Evolutionary conservation across 108 stramenopile species (phyloP).

Genomic region (Nannochloropsis granulata): DNA sequence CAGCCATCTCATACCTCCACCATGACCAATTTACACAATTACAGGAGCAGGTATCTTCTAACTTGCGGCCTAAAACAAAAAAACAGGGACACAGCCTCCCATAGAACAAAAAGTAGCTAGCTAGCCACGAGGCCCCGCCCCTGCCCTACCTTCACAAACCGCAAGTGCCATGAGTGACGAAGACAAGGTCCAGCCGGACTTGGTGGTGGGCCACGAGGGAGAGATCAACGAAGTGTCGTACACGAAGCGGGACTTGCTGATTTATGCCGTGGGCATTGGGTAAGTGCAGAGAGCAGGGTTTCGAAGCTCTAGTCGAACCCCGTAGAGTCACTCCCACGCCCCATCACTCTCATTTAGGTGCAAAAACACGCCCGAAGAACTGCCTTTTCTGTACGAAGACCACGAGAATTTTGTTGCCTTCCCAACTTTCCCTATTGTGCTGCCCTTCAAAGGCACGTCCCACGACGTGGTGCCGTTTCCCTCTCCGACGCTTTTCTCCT

Average conservation of each 20-base stretch:
- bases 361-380: background rate
- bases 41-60: no score
- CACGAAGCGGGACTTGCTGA: conserved; percentile 23
- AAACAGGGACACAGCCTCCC: no score
- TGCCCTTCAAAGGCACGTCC: conserved; percentile 27
- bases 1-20: no score
- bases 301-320: background rate
- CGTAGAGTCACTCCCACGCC: background rate
- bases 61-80: no score
- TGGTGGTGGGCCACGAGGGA: background rate
- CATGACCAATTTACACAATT: no score
- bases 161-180: background rate
- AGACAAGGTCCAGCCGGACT: background rate
- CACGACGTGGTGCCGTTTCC: conserved; percentile 32
- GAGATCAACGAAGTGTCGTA: conserved; percentile 2
- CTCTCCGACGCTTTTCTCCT: background rate
- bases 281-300: background rate
- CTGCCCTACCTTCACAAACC: no score
- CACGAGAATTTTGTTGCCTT: conserved; percentile 22
- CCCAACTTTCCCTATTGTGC: conserved; percentile 24
- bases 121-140: no score
- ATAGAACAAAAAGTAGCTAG: no score
- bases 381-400: conserved; percentile 22
- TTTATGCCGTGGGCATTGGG: conserved; percentile 32
- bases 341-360: background rate